Conservation (phyloP, 1,284 basidiomycete species). For the Leucoagaricus sp. region DNA sequence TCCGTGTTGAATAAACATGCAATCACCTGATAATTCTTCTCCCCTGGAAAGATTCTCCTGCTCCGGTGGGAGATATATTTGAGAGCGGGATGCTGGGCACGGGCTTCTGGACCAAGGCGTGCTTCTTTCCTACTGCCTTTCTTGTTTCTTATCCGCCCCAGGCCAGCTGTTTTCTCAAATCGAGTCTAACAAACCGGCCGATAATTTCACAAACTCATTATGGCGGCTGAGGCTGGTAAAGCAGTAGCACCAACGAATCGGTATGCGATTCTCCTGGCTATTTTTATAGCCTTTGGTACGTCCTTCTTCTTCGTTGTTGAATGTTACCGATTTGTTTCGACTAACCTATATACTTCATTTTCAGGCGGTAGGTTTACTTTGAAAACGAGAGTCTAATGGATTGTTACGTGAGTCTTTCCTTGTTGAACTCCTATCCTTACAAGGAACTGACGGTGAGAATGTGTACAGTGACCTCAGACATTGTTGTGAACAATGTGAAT, state of each 20-base stretch:
- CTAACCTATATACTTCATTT: not conserved
- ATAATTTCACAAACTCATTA: no score
- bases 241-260: constrained; percentile 53
- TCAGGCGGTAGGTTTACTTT: constrained; percentile 20
- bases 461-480: constrained; percentile 2
- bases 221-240: not conserved
- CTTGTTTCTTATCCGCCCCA: not conserved
- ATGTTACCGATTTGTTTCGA: not conserved
- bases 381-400: not conserved
- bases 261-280: constrained; percentile 59
- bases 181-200: no score
- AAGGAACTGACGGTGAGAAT: not conserved
- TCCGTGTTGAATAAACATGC: not conserved
- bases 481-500: constrained; percentile 27
- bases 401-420: not conserved
- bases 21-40: constrained; percentile 9
- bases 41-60: not conserved
- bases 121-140: constrained; percentile 9
- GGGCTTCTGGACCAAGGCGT: not conserved
- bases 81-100: not conserved
- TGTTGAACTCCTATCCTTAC: not conserved
- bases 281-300: constrained; percentile 54
- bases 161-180: no score
- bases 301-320: constrained; percentile 15
- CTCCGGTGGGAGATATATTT: constrained; percentile 4